Evolutionary conservation across 768 basidiomycete genomes (phyloP).

Genomic region (Boletus patriciae): DNA sequence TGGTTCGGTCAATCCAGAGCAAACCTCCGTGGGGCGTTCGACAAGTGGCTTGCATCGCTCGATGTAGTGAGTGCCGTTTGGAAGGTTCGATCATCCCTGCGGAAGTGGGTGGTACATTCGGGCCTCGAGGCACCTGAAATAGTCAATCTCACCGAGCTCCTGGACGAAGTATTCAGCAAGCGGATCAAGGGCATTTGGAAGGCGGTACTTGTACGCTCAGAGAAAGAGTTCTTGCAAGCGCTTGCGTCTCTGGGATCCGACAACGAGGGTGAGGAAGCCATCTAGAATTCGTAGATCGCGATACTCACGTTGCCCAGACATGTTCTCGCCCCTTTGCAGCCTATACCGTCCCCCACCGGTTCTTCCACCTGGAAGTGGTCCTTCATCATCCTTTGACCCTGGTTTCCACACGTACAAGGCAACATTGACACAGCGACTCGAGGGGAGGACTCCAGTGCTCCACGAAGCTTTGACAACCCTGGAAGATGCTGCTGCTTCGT

Average conservation of each 20-base stretch:
- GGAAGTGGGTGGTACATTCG: slow-evolving; percentile 46
- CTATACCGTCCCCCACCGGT: slow-evolving; percentile 56
- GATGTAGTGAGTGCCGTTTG: slow-evolving; percentile 67
- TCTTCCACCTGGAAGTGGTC: slow-evolving; percentile 43
- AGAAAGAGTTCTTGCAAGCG: slow-evolving; percentile 46
- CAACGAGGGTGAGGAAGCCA: slow-evolving; percentile 18
- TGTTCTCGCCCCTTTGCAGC: slow-evolving; percentile 47
- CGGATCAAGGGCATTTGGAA: slow-evolving; percentile 64
- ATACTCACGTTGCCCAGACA: slow-evolving; percentile 39
- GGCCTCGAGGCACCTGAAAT: slow-evolving; percentile 51
- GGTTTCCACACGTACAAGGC: slow-evolving; percentile 63
- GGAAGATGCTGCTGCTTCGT: slow-evolving; percentile 56
- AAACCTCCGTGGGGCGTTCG: slow-evolving; percentile 45
- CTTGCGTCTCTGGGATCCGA: slow-evolving; percentile 31
- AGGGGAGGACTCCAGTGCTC: slow-evolving; percentile 61
- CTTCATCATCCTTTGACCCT: slow-evolving; percentile 36
- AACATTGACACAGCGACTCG: slow-evolving; percentile 61
- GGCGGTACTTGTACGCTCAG: slow-evolving; percentile 42
- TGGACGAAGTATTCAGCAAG: slow-evolving; percentile 56
- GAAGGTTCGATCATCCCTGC: slow-evolving; percentile 57
- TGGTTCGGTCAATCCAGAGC: slow-evolving; percentile 64
- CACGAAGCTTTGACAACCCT: slow-evolving; percentile 56
- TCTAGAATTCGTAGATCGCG: not conserved
- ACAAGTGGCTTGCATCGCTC: slow-evolving; percentile 60
- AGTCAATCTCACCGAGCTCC: slow-evolving; percentile 38